phyloP scores from a whole-genome alignment of 768 basidiomycete species.

The Asterophora parasitica region DNA sequence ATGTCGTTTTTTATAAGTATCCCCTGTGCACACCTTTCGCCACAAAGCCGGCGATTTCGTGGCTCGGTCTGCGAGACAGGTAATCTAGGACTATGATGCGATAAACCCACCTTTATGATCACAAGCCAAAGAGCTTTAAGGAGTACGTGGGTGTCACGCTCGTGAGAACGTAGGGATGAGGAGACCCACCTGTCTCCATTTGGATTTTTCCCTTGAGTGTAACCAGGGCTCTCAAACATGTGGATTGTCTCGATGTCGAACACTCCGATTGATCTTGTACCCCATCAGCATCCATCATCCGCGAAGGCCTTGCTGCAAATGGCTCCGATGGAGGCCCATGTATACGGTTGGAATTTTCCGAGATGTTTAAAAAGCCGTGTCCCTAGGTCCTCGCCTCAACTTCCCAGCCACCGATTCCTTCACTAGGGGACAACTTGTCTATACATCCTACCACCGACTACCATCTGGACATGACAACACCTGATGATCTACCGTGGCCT shows the following conservation, averaged over 20 bases:
- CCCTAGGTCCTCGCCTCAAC: constrained; percentile 8
- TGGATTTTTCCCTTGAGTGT: constrained; percentile 18
- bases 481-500: constrained; percentile 83
- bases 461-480: constrained; percentile 41
- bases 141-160: constrained; percentile 6
- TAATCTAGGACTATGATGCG: constrained; percentile 9
- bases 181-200: constrained; percentile 14
- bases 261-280: constrained; percentile 14
- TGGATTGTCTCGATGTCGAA: constrained; percentile 20
- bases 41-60: constrained; percentile 9
- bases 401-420: constrained; percentile 15
- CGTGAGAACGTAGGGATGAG: constrained; percentile 9
- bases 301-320: constrained; percentile 1
- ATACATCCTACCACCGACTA: constrained; percentile 15
- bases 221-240: constrained; percentile 24
- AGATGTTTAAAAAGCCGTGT: constrained; percentile 14
- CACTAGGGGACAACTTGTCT: constrained; percentile 19
- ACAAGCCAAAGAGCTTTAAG: not conserved
- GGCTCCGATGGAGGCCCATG: constrained; percentile 1
- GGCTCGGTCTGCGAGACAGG: not conserved
- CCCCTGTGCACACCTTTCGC: constrained; percentile 5
- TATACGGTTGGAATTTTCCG: constrained; percentile 9
- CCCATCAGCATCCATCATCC: constrained; percentile 10
- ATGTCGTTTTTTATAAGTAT: not conserved
- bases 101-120: constrained; percentile 5